A percentile compares a stretch with the other conserved stretches of the same genome.
Evolutionary conservation across 345 rosid species (phyloP).

Genomic region (Salix koriyanagi): DNA sequence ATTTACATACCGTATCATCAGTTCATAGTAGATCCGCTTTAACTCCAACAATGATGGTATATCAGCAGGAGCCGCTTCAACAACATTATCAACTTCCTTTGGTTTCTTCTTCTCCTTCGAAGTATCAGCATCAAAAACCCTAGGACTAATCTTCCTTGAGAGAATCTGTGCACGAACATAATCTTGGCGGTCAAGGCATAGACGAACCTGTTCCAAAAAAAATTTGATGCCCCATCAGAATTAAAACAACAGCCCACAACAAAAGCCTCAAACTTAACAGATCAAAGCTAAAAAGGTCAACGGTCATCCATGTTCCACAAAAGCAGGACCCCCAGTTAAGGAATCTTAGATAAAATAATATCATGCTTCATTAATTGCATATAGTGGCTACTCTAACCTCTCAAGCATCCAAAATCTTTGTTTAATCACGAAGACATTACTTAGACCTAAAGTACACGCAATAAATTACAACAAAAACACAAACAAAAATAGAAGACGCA

Average conservation of each 20-base stretch:
- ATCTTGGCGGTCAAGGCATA: slow-evolving; percentile 89
- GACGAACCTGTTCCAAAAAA: slow-evolving; percentile 48
- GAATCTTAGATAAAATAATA: background rate
- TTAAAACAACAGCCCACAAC: background rate
- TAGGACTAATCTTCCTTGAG: slow-evolving; percentile 86
- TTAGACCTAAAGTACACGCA: background rate
- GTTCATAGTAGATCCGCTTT: slow-evolving; percentile 77
- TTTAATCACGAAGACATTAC: background rate
- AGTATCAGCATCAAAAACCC: slow-evolving; percentile 74
- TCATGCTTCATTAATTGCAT: background rate
- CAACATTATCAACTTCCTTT: slow-evolving; percentile 77
- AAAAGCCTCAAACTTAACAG: background rate
- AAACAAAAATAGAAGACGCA: slow-evolving; percentile 4
- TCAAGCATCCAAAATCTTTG: background rate
- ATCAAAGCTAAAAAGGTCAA: background rate
- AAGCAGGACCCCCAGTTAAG: background rate
- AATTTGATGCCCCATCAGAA: background rate
- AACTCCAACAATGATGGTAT: slow-evolving; percentile 82
- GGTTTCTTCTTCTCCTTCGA: slow-evolving; percentile 89
- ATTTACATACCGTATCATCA: slow-evolving; percentile 70
- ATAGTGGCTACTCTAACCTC: background rate
- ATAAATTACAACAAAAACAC: background rate
- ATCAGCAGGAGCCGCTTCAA: slow-evolving; percentile 96
- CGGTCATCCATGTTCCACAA: background rate
- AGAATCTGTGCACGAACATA: slow-evolving; percentile 95